Conservation (phyloP, 2,329 filamentous ascomycete genomes). For the Ascochyta lentis region DNA sequence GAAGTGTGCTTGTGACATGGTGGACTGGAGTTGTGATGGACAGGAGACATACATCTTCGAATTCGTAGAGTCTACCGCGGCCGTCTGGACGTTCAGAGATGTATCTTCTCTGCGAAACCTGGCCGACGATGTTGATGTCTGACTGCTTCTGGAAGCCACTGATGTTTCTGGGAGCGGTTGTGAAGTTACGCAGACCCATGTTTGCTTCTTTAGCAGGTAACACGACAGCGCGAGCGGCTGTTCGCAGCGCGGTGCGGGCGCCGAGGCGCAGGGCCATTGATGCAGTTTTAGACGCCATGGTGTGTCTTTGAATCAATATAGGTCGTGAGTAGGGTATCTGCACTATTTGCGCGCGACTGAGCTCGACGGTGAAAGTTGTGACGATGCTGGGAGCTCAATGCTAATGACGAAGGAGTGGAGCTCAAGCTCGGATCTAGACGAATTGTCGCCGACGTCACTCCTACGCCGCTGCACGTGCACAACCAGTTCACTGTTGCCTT, state of each 20-base stretch:
- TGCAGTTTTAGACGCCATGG: slow-evolving; percentile 9
- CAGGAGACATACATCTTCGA: slow-evolving; percentile 41
- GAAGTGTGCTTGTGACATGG: neutral
- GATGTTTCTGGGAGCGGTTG: neutral
- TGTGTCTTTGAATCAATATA: neutral
- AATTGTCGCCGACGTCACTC: slow-evolving; percentile 34
- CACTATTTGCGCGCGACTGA: neutral
- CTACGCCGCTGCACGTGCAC: slow-evolving; percentile 19
- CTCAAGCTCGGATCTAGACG: slow-evolving; percentile 25
- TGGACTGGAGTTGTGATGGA: neutral
- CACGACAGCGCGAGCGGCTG: slow-evolving; percentile 11
- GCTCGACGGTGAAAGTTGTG: neutral
- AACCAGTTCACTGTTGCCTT: neutral
- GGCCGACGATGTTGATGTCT: neutral
- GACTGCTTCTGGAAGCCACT: neutral
- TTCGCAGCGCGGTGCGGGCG: slow-evolving; percentile 4
- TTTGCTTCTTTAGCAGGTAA: slow-evolving; percentile 15
- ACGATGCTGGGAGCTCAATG: neutral
- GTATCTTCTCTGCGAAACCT: slow-evolving; percentile 6
- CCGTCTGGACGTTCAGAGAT: slow-evolving; percentile 38
- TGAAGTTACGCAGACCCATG: slow-evolving; percentile 15
- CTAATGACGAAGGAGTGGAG: slow-evolving; percentile 17
- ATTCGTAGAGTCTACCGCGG: slow-evolving; percentile 50
- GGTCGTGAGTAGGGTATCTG: neutral
- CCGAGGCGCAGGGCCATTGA: slow-evolving; percentile 13